A percentile compares a stretch with the other conserved stretches of the same genome.
These are phyloP conservation scores for Ogataea angusta DNA, from an alignment of 805 yeast genomes.

Conservation along the genomic window DNA sequence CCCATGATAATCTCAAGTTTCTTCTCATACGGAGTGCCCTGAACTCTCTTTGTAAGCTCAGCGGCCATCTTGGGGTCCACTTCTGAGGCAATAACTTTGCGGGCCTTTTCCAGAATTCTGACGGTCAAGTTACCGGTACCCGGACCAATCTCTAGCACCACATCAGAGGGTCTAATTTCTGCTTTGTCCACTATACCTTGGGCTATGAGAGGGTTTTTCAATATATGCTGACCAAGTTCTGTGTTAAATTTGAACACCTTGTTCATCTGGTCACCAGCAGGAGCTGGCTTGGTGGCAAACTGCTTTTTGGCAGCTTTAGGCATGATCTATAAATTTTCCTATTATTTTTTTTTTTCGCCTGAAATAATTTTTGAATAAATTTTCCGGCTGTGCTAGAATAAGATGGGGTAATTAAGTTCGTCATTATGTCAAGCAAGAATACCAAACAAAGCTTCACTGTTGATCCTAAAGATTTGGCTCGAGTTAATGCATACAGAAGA, in stretches of 20 bases:
- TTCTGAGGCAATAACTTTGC: constrained; percentile 93
- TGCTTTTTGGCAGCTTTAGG: constrained; percentile 64
- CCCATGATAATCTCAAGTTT: constrained; percentile 90
- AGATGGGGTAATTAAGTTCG: constrained; percentile 6
- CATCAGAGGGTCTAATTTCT: constrained; percentile 84
- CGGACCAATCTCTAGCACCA: constrained; percentile 95
- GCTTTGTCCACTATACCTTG: constrained; percentile 99
- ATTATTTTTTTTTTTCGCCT: constrained; percentile 39
- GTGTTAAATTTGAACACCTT: constrained; percentile 96
- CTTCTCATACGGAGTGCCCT: constrained; percentile 91
- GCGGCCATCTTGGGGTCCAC: constrained; percentile 99
- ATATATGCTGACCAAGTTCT: constrained; percentile 92
- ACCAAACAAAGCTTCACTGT: neutral
- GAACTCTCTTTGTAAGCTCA: constrained; percentile 94
- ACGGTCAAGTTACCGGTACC: constrained; percentile 98
- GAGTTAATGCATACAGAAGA: constrained; percentile 29
- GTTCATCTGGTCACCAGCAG: constrained; percentile 63
- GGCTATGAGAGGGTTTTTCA: constrained; percentile 94
- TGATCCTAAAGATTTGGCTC: constrained; percentile 21
- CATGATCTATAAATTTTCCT: constrained; percentile 34
- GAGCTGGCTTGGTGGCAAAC: constrained; percentile 50
- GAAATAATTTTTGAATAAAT: constrained; percentile 32
- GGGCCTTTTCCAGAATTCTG: constrained; percentile 85
- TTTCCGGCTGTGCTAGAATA: constrained; percentile 13
- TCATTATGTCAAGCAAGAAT: neutral